Evolutionary conservation across 768 basidiomycete genomes (phyloP), one percentile per base, ranked within the genome.

Genomic region (Suillus discolor): DNA sequence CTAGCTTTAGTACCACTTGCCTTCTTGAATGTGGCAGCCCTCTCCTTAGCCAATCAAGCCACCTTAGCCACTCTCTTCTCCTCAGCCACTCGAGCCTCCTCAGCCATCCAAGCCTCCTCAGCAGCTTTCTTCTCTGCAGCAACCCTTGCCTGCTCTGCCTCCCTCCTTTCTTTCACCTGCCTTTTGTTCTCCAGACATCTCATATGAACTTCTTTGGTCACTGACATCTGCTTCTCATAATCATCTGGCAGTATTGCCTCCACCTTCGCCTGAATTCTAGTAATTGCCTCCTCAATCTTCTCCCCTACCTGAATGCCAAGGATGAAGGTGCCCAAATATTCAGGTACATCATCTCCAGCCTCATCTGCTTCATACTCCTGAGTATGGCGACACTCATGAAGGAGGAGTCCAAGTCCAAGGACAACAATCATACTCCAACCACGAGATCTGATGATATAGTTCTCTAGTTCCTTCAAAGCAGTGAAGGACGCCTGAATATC

Each of bases 321-420:
- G 45, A 47, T 13, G n/a, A n/a, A 47, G 45, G 4, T 0, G 20
- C 45, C 45, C 45, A 23, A 47, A 47, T 47, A 47, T 47, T 47
- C 4, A 23, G 45, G 45, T 12, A 47, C n/a, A 23, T 47, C 45
- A 47, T n/a, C 45, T 23, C 45, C 12, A 12, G 45, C 45, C 45
- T 47, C 45, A 47, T 47, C n/a, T 47, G 45, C 45, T 23, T 47
- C n/a, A 47, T 47, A 47, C 45, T 47, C 45, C n/a, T 47, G 45
- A 47, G 45, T n/a, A 6, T 0, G 2, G 12, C 12, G 4, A 47
- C 45, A 47, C 45, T 47, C 45, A 47, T 5, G 5, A 47, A 47
- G 12, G n/a, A 47, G n/a, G n/a, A 47, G 45, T 47, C 45, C 45
- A 47, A 47, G 45, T 5, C 11, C 45, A 1, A 47, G 45, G n/a